Evolutionary conservation across 2,329 filamentous ascomycete species (phyloP), one percentile per base, ranked within the genome.

Genomic region (Exophiala sp.): DNA sequence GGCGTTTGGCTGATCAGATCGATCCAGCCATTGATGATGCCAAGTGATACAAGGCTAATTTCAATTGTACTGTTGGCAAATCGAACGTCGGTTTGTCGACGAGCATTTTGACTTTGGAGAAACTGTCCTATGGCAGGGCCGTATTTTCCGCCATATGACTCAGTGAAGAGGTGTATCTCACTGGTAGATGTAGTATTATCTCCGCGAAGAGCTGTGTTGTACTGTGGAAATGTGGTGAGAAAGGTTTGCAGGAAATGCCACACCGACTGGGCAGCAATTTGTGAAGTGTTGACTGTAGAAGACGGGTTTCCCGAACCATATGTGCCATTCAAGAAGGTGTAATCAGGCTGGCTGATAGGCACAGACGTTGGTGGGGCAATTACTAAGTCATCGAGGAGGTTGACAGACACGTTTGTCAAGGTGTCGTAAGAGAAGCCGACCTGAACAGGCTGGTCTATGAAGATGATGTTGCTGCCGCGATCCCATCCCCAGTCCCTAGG

Each of bases 131-230:
- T 86, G 1, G 80, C 73, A 2, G 85, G 85, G 0, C 83, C 87
- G 62, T 88, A 90, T 52, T 83, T 80, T 10, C 87, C 87, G 33
- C 85, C 82, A 66, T 88, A 86, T 68, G 82, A 86, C 66, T 89
- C 85, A 1, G 84, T 78, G 57, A 87, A 88, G 3, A 89, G 71
- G 62, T 84, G 84, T 49, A 89, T 76, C 14, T 83, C 69, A 1
- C 75, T 70, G 57, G 75, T 72, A 33, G 64, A 53, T 9, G 55
- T 53, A 4, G 66, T 67, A 40, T 62, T 65, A 45, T 74, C 71
- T 11, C 69, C 65, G 12, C 67, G 68, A 0, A 69, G 66, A 3
- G 77, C 73, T 3, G 79, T 80, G 34, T 78, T 78, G 61, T 84
- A 82, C 57, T 81, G 73, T 0, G 83, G 82, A 55, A 85, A 85